Conservation (phyloP, 208 protist species). For the Leishmania turanica region DNA sequence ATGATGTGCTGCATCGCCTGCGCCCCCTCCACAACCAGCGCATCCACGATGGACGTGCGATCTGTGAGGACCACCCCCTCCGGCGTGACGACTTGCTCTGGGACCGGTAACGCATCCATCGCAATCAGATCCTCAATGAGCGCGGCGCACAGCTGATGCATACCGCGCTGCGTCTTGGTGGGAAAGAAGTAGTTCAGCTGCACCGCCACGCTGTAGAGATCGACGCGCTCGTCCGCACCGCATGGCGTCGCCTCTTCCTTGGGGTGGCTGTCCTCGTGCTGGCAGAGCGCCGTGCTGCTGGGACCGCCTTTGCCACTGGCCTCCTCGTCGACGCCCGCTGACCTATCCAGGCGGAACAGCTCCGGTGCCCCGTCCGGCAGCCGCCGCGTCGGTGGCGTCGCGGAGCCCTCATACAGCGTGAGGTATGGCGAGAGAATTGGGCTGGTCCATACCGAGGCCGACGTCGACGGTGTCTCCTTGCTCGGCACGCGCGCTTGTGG, state of each 20-base stretch:
- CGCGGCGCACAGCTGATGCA: slow-evolving; percentile 32
- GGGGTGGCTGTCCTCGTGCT: neutral
- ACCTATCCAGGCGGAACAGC: neutral
- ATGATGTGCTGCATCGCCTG: slow-evolving; percentile 32
- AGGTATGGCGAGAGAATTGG: slow-evolving; percentile 13
- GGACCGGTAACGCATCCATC: slow-evolving; percentile 20
- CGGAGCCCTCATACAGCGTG: slow-evolving; percentile 4
- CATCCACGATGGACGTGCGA: slow-evolving; percentile 18
- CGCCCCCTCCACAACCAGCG: slow-evolving; percentile 27
- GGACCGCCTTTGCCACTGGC: neutral
- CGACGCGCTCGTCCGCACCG: neutral
- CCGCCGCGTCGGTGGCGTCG: neutral
- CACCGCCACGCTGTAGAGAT: slow-evolving; percentile 38
- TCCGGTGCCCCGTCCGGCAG: neutral
- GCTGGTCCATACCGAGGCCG: slow-evolving; percentile 7
- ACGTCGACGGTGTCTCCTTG: neutral
- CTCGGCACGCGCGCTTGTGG: neutral
- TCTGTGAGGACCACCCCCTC: slow-evolving; percentile 23
- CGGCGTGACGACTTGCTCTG: slow-evolving; percentile 21
- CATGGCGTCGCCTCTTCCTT: neutral
- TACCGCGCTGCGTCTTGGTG: slow-evolving; percentile 29
- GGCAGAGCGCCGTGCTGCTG: neutral
- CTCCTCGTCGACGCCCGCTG: neutral
- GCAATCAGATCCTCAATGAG: slow-evolving; percentile 35
- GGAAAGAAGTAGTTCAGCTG: slow-evolving; percentile 50